These are phyloP conservation scores for Coniosporium tulheliwenetii DNA, from an alignment of 2,329 filamentous ascomycete species.

Conservation along the genomic window DNA sequence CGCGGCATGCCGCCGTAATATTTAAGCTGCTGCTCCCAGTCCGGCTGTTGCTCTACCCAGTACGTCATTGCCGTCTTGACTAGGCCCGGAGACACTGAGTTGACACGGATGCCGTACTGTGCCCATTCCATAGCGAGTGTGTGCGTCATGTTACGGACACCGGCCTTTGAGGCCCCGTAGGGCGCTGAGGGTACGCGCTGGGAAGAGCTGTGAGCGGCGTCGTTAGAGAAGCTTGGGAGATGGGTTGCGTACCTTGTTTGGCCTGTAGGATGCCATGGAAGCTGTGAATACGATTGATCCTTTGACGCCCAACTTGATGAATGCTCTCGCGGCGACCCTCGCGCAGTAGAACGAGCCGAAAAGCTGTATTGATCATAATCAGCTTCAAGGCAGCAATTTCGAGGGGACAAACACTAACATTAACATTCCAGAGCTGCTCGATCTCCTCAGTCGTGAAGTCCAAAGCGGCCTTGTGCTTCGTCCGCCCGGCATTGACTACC, in stretches of 20 bases:
- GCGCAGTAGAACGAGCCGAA: conserved; percentile 31
- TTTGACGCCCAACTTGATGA: conserved; percentile 29
- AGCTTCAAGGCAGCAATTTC: not conserved
- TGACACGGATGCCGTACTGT: conserved; percentile 20
- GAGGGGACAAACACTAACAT: conserved; percentile 9
- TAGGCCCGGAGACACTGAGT: conserved; percentile 19
- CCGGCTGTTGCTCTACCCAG: conserved; percentile 33
- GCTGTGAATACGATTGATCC: conserved; percentile 32
- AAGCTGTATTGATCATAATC: conserved; percentile 7
- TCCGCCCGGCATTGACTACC: conserved; percentile 35
- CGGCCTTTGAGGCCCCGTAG: conserved; percentile 30
- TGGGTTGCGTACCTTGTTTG: conserved; percentile 20
- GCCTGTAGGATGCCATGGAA: conserved; percentile 30
- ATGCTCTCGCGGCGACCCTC: conserved; percentile 25
- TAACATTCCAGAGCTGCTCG: conserved; percentile 26
- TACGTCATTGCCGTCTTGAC: conserved; percentile 24
- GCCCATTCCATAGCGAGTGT: conserved; percentile 25
- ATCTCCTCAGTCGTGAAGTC: conserved; percentile 34
- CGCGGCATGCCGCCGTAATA: conserved; percentile 43
- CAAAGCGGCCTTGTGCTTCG: conserved; percentile 35
- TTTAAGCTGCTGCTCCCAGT: conserved; percentile 41
- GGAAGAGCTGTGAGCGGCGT: not conserved
- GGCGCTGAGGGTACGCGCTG: conserved; percentile 22
- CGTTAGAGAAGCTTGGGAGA: not conserved
- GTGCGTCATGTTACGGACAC: conserved; percentile 27